phyloP scores from a whole-genome alignment of 192 early-diverging fungal genomes.

The Rhizophagus clarus region DNA sequence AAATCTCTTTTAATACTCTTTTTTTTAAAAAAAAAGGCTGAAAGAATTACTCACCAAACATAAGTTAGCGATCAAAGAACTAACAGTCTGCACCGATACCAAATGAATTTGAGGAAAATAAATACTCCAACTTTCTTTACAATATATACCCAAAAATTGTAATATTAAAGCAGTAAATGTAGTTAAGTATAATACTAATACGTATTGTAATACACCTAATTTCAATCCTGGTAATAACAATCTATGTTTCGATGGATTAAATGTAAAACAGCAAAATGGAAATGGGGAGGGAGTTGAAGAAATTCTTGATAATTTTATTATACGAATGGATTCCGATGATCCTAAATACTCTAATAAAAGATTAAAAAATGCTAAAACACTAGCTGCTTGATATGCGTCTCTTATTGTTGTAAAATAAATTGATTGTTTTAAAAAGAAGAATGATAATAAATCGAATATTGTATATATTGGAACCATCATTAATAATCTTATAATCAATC shows the following conservation, averaged over 20 bases:
- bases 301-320: neutral
- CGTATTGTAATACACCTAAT: conserved; percentile 4
- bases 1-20: neutral
- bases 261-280: neutral
- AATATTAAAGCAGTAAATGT: neutral
- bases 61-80: neutral
- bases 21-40: too few species aligned
- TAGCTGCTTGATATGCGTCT: neutral
- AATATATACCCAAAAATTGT: neutral
- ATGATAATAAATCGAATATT: neutral
- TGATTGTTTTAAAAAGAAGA: neutral
- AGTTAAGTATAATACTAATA: conserved; percentile 1
- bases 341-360: conserved; percentile 5
- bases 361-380: conserved; percentile 4
- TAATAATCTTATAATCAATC: conserved; percentile 1
- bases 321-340: neutral
- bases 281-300: neutral
- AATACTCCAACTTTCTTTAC: neutral
- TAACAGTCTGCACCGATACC: neutral
- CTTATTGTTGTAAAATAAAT: neutral
- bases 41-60: neutral
- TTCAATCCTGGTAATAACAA: neutral
- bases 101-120: conserved; percentile 12
- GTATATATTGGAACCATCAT: conserved; percentile 3
- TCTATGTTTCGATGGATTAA: neutral